phyloP scores from a whole-genome alignment of 768 basidiomycete genomes.

The Agaricus bisporus region DNA sequence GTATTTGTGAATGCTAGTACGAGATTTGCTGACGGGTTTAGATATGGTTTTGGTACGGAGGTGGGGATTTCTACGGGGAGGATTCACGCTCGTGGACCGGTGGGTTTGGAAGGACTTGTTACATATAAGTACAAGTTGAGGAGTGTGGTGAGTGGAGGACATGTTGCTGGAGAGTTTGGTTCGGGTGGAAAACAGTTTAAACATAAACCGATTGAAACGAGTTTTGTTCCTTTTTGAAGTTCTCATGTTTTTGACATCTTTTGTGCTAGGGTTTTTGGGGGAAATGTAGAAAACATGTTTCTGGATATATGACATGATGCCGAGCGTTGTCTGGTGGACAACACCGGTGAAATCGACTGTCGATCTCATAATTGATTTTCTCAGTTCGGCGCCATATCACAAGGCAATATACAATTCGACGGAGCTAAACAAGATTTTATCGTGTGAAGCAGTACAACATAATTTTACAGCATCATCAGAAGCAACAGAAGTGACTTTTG shows the following conservation, averaged over 20 bases:
- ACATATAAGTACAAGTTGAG: constrained; percentile 95
- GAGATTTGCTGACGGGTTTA: constrained; percentile 92
- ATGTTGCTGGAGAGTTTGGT: constrained; percentile 86
- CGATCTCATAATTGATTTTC: no score
- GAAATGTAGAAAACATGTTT: no score
- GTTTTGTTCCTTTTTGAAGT: constrained; percentile 37
- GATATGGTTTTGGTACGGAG: constrained; percentile 96
- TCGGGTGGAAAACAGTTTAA: constrained; percentile 69
- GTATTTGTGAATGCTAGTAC: constrained; percentile 95
- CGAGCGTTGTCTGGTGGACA: no score
- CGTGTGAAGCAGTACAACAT: no score
- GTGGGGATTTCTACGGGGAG: constrained; percentile 96
- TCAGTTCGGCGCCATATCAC: no score
- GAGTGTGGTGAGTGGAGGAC: constrained; percentile 69
- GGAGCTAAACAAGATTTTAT: no score
- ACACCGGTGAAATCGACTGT: no score
- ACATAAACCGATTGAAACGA: constrained; percentile 44
- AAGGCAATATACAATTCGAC: no score
- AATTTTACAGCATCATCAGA: no score
- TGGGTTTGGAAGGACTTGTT: constrained; percentile 88
- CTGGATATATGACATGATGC: no score
- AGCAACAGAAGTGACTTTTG: no score
- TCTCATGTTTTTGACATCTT: background rate
- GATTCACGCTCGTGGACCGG: constrained; percentile 95
- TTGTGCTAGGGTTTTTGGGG: no score